Evolutionary conservation across 176 grass and related monocot genomes (phyloP), one percentile per base, ranked within the genome.

Genomic region (Aechmea fasciata): DNA sequence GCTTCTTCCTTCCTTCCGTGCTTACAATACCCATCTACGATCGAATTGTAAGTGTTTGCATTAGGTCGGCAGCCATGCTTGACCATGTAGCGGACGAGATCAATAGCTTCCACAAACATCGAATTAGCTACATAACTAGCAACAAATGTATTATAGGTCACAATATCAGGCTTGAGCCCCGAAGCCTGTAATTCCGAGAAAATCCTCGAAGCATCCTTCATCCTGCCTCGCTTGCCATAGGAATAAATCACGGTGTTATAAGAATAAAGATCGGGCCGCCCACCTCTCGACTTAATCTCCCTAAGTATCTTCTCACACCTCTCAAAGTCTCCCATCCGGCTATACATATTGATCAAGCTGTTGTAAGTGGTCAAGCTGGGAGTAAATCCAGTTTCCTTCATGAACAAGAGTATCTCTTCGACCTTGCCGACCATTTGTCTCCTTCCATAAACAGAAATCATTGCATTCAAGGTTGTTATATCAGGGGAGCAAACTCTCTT

Each of bases 191-290:
- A 80, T 76, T 90, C 86, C 59, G 79, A 82, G 71, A 93, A 87
- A 77, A 97, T 73, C 74, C 89, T 92, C 49, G 86, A 85, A 25
- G 84, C 84, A 72, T 97, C 89, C 83, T 90, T 85, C 77, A 97
- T 90, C 28, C 57, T 67, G 28, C 87, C 84, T 72, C 87, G 78
- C 66, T 81, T 97, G 64, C 87, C 89, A 79, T 93, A 97, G 18
- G 94, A 86, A 72, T 90, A 97, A 73, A 97, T 93, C 20, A 90
- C 72, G n/a, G 89, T 97, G 75, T 97, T 97, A 74, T 97, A 97
- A 71, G 94, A 93, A 70, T 89, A 90, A 26, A 77, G 73, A 85
- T 93, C 89, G 51, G 89, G 94, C 3, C 77, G 76, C 14, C 79
- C 68, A 52, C 86, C 86, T 77, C 77, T 85, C 64, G 84, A 83